Conservation (phyloP, 768 basidiomycete species). For the Trichaptum fuscoviolaceum region DNA sequence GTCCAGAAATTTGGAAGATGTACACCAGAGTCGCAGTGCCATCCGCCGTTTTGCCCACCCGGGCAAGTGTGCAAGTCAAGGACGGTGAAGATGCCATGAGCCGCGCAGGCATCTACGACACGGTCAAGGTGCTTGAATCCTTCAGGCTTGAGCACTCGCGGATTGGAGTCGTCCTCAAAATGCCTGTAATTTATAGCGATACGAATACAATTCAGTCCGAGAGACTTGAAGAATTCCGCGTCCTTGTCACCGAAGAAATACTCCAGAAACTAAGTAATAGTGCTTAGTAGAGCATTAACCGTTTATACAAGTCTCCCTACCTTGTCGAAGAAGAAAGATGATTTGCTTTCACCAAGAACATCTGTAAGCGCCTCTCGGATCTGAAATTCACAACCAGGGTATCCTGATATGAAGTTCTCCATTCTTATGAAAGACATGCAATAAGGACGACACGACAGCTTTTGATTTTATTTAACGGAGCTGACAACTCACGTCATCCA, state of each 20-base stretch:
- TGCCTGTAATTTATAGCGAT: constrained; percentile 71
- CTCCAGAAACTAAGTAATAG: constrained; percentile 57
- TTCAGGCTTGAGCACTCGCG: constrained; percentile 64
- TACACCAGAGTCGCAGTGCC: constrained; percentile 31
- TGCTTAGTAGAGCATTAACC: not conserved
- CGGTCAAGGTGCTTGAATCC: constrained; percentile 83
- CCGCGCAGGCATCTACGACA: constrained; percentile 70
- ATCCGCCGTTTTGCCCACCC: constrained; percentile 24
- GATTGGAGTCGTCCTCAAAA: constrained; percentile 79
- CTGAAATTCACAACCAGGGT: constrained; percentile 78
- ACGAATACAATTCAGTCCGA: constrained; percentile 78
- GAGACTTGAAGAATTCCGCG: constrained; percentile 69
- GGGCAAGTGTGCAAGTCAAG: constrained; percentile 35
- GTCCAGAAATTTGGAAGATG: constrained; percentile 30
- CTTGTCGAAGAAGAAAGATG: constrained; percentile 82
- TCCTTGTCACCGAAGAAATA: constrained; percentile 78
- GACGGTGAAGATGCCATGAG: constrained; percentile 48
- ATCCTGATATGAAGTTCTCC: constrained; percentile 79
- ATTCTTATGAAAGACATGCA: constrained; percentile 36
- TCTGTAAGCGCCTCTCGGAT: constrained; percentile 66
- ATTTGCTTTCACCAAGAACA: constrained; percentile 60
- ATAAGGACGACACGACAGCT: no score
- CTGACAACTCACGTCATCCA: constrained; percentile 73
- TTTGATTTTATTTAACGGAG: not conserved
- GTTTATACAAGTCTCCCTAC: constrained; percentile 36